phyloP scores from a whole-genome alignment of 2,329 filamentous ascomycete species.

The Penicillium sp. region DNA sequence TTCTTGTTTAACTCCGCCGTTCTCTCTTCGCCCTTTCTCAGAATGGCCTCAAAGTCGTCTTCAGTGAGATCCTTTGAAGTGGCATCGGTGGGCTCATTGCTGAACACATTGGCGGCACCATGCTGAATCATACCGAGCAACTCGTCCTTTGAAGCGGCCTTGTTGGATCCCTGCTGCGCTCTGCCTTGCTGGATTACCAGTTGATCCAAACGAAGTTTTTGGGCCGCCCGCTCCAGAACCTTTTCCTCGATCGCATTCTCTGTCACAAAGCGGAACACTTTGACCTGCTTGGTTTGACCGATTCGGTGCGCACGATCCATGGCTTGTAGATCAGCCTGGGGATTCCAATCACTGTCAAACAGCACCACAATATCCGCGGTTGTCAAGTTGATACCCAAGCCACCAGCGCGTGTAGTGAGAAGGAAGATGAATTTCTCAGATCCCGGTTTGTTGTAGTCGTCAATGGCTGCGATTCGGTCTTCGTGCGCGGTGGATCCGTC shows the following conservation, averaged over 20 bases:
- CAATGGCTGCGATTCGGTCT: conserved; percentile 93
- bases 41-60: conserved; percentile 83
- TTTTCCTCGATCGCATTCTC: conserved; percentile 99
- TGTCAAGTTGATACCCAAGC: conserved; percentile 93
- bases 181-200: conserved; percentile 97
- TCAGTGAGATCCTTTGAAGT: conserved; percentile 62
- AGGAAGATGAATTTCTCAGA: conserved; percentile 97
- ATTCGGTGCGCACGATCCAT: conserved; percentile 99
- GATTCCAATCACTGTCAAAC: conserved; percentile 98
- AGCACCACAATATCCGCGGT: conserved; percentile 91
- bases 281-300: conserved; percentile 95
- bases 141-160: conserved; percentile 91
- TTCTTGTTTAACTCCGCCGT: conserved; percentile 87
- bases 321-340: conserved; percentile 93
- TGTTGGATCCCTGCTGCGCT: conserved; percentile 82
- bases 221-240: conserved; percentile 89
- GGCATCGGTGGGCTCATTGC: conserved; percentile 58
- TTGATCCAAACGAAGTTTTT: conserved; percentile 93
- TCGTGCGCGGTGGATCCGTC: conserved; percentile 96
- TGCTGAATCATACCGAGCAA: conserved; percentile 98
- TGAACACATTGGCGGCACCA: conserved; percentile 91
- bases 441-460: conserved; percentile 93
- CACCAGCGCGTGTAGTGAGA: conserved; percentile 89
- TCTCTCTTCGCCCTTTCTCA: conserved; percentile 77
- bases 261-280: conserved; percentile 94